Evolutionary conservation across 2,329 filamentous ascomycete species (phyloP), one percentile per base, ranked within the genome.

Genomic region (Fusarium anthophilum): DNA sequence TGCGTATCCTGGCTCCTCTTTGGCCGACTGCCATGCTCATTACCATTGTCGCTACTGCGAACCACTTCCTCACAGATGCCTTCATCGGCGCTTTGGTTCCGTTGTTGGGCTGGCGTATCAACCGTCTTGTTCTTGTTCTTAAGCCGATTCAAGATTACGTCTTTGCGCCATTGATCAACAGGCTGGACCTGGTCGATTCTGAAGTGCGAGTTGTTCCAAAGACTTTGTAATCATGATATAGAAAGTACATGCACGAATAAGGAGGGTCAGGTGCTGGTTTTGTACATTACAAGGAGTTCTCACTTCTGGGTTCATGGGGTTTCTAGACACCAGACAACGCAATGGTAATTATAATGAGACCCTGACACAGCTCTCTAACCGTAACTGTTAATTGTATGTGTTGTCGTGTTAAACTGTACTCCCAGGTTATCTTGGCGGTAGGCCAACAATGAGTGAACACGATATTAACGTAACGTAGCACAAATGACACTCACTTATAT

Each of bases 1-100:
- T 86, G 17, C 73, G 83, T 1, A 9, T 78, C 1, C 30, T 86
- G 2, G 84, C 83, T 2, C 82, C 81, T 6, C 60, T 86, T 4
- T 87, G 85, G 85, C 84, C 84, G 4, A 57, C 78, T 7, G 77
- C 80, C 15, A 86, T 87, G 85, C 76, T 81, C 30, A 69, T 84
- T 43, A 84, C 83, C 4, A 83, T 84, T 24, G 70, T 84, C 26
- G 81, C 82, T 2, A 84, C 83, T 5, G 83, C 83, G 10, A 84
- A 84, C 39, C 83, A 84, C 59, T 84, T 83, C 47, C 57, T 84
- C 3, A 70, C 79, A 2, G 83, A 84, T 65, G 83, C 82, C 0
- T 51, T 80, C 4, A 76, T 84, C 1, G 83, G 83, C 0, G 80
- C 80, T 20, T 28, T 79, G 26, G 77, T 84, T 12, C 81, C 82